Conservation (phyloP, 345 rosid genomes). For the Aethionema arabicum region DNA sequence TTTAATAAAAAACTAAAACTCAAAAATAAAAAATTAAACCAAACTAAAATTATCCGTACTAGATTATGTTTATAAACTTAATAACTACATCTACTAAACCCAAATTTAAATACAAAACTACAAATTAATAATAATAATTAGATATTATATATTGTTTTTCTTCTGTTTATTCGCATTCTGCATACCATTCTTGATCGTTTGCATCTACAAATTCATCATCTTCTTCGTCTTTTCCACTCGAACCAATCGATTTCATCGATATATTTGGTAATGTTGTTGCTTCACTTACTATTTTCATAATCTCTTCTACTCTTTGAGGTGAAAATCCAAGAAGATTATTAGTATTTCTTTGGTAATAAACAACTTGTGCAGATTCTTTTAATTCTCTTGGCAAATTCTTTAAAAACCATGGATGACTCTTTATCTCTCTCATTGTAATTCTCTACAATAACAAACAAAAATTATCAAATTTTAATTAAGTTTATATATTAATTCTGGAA, state of each 20-base stretch:
- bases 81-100: not conserved
- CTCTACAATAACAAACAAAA: conserved; percentile 40
- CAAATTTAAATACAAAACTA: conserved; percentile 56
- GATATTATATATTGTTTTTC: not conserved
- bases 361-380: conserved; percentile 48
- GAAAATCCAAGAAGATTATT: conserved; percentile 32
- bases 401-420: conserved; percentile 66
- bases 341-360: conserved; percentile 30
- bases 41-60: too few species aligned
- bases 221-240: conserved; percentile 46
- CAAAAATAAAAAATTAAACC: too few species aligned
- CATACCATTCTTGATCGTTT: conserved; percentile 44
- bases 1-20: too few species aligned
- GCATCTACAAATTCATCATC: conserved; percentile 58
- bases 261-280: conserved; percentile 48
- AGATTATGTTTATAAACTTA: not conserved
- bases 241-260: conserved; percentile 10
- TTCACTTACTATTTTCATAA: conserved; percentile 58
- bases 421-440: conserved; percentile 59
- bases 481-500: too few species aligned
- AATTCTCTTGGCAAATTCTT: conserved; percentile 62
- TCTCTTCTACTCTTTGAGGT: conserved; percentile 66
- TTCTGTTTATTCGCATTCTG: conserved; percentile 7
- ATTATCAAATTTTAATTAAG: not conserved
- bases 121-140: conserved; percentile 44